Conservation (phyloP, 2,329 filamentous ascomycete genomes). For the Dendryphion nanum region DNA sequence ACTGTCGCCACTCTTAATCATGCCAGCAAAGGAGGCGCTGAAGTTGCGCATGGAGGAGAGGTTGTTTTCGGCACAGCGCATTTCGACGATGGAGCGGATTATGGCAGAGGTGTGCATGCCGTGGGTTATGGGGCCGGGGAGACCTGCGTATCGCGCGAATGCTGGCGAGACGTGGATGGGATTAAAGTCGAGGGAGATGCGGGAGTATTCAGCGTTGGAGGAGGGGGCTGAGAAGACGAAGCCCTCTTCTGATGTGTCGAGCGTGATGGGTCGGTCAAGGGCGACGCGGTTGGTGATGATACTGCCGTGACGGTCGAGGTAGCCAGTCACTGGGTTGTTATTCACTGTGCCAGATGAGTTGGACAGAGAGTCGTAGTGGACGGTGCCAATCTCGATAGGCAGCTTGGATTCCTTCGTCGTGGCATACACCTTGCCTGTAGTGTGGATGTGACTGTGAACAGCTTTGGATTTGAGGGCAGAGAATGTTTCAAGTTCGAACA, state of each 20-base stretch:
- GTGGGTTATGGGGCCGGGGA: conserved; percentile 43
- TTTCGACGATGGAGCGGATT: conserved; percentile 27
- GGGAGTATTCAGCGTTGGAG: conserved; percentile 22
- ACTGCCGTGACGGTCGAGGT: conserved; percentile 17
- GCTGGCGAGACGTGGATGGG: conserved; percentile 41
- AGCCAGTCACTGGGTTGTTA: conserved; percentile 24
- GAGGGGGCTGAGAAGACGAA: conserved; percentile 10
- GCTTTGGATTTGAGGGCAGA: conserved; percentile 7
- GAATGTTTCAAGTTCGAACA: conserved; percentile 11
- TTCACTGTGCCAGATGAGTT: neutral
- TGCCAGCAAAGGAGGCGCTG: conserved; percentile 32
- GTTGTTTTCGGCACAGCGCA: conserved; percentile 10
- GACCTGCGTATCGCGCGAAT: conserved; percentile 35
- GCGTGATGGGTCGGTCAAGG: conserved; percentile 13
- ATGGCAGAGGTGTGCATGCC: conserved; percentile 41
- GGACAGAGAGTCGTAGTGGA: conserved; percentile 10
- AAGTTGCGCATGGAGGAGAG: conserved; percentile 23
- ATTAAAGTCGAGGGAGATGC: conserved; percentile 40
- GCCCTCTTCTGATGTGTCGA: conserved; percentile 6
- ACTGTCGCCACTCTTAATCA: conserved; percentile 39
- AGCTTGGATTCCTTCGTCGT: conserved; percentile 2
- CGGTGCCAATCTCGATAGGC: conserved; percentile 6
- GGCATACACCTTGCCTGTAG: conserved; percentile 8
- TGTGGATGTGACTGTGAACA: conserved; percentile 6
- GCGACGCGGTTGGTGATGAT: conserved; percentile 4